A percentile compares a stretch with the other conserved stretches of the same genome.
phyloP scores from a whole-genome alignment of 139 green algal genomes.

The Choricystis sp. region DNA sequence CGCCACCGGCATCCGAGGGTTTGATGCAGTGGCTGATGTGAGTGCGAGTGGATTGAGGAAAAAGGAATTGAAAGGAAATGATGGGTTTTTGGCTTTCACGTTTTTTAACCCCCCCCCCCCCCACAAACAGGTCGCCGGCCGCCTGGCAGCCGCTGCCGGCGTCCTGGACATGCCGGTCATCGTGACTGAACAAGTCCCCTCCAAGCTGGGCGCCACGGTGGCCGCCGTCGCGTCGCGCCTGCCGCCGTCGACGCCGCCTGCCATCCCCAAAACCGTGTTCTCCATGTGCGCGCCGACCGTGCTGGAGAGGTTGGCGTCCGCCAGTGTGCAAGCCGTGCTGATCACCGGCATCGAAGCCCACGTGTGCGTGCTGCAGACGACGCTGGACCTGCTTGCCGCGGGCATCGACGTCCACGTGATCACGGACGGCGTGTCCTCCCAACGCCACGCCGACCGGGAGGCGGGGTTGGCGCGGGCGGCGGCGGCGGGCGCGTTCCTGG shows the following conservation, averaged over 20 bases:
- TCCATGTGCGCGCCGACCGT: constrained; percentile 20
- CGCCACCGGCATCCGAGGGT: constrained; percentile 33
- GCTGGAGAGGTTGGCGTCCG: no score
- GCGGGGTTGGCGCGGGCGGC: constrained; percentile 36
- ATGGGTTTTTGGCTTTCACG: constrained; percentile 4
- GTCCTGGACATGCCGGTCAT: constrained; percentile 50
- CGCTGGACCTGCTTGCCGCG: constrained; percentile 39
- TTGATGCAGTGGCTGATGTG: constrained; percentile 44
- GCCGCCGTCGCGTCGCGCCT: constrained; percentile 38
- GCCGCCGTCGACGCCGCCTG: constrained; percentile 3
- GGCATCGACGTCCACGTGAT: constrained; percentile 68
- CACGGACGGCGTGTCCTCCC: constrained; percentile 57
- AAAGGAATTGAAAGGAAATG: constrained; percentile 1
- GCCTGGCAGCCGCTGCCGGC: constrained; percentile 29
- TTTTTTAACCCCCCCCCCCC: no score
- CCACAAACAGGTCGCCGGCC: no score
- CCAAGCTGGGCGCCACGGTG: constrained; percentile 55
- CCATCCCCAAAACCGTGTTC: constrained; percentile 31
- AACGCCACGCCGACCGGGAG: constrained; percentile 38
- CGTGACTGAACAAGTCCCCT: constrained; percentile 76
- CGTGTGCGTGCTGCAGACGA: constrained; percentile 82
- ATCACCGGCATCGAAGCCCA: constrained; percentile 76
- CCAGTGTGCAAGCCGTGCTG: constrained; percentile 45
- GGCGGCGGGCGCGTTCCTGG: constrained; percentile 19
- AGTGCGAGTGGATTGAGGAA: neutral